Percentiles rank a stretch among this genome's conserved stretches.
phyloP scores from a whole-genome alignment of 1,284 basidiomycete species.

The Rhodotorula sp. region DNA sequence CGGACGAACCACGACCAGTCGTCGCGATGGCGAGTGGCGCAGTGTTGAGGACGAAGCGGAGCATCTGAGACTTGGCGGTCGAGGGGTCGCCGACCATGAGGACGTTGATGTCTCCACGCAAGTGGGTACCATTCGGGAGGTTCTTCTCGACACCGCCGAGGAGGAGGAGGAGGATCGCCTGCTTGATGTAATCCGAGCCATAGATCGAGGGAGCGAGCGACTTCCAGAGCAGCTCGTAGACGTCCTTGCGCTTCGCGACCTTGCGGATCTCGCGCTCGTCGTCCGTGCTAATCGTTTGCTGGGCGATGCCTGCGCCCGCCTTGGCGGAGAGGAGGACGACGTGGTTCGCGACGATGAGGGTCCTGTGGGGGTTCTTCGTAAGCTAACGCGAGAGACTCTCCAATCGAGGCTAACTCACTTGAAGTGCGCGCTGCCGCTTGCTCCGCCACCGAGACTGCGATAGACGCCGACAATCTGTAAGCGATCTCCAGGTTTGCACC shows the following conservation, averaged over 20 bases:
- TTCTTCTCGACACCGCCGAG: constrained; percentile 98
- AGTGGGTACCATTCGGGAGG: constrained; percentile 93
- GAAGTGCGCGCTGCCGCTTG: constrained; percentile 73
- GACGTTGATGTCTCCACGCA: constrained; percentile 98
- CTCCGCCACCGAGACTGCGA: constrained; percentile 82
- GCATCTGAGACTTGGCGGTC: constrained; percentile 94
- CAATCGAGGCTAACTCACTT: constrained; percentile 61
- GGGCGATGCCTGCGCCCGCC: constrained; percentile 83
- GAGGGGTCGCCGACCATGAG: constrained; percentile 99
- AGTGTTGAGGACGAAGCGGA: constrained; percentile 93
- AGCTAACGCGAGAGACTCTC: neutral
- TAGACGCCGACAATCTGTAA: constrained; percentile 96
- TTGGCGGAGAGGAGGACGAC: constrained; percentile 96
- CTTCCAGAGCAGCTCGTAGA: constrained; percentile 84
- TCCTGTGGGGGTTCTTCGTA: constrained; percentile 55
- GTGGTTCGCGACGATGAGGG: constrained; percentile 92
- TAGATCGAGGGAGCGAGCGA: constrained; percentile 97
- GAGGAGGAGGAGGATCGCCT: constrained; percentile 84
- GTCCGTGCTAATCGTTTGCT: constrained; percentile 84
- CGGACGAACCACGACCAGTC: constrained; percentile 93
- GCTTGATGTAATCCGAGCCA: constrained; percentile 94
- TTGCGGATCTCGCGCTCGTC: constrained; percentile 98
- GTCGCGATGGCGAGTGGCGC: constrained; percentile 97
- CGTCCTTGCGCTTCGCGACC: constrained; percentile 77
- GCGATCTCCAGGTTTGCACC: constrained; percentile 95